Conservation (phyloP, 2,329 filamentous ascomycete genomes). For the Diaporthe sp. region DNA sequence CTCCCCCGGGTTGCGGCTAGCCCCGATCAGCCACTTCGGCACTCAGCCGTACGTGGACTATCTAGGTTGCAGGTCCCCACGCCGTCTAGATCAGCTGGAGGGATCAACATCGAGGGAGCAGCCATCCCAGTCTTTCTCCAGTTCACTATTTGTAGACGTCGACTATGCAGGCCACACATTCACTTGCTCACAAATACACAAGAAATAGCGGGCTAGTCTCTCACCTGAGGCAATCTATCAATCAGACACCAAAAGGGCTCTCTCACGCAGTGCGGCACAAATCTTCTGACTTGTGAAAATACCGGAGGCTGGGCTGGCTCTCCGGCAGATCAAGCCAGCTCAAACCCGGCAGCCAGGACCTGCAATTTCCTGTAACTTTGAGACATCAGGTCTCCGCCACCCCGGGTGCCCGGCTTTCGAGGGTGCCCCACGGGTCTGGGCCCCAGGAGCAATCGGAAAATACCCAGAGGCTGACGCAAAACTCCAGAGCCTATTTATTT, state of each 20-base stretch:
- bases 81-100: neutral
- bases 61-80: slow-evolving; percentile 9
- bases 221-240: neutral
- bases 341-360: slow-evolving; percentile 12
- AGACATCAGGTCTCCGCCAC: slow-evolving; percentile 1
- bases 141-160: neutral
- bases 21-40: slow-evolving; percentile 18
- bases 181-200: neutral
- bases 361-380: neutral
- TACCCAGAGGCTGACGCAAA: neutral
- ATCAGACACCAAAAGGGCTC: neutral
- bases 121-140: neutral
- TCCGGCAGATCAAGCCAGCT: slow-evolving; percentile 2
- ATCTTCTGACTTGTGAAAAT: neutral
- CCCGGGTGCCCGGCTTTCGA: neutral
- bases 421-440: neutral
- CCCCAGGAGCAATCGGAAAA: neutral
- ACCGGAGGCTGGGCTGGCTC: neutral
- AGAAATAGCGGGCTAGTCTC: neutral
- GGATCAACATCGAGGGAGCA: neutral
- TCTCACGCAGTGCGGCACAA: neutral
- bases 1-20: neutral
- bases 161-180: too few species aligned
- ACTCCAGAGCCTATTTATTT: slow-evolving; percentile 12
- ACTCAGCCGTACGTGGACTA: slow-evolving; percentile 1